phyloP scores from a whole-genome alignment of 108 stramenopile species.

The Fistulifera pelliculosa region DNA sequence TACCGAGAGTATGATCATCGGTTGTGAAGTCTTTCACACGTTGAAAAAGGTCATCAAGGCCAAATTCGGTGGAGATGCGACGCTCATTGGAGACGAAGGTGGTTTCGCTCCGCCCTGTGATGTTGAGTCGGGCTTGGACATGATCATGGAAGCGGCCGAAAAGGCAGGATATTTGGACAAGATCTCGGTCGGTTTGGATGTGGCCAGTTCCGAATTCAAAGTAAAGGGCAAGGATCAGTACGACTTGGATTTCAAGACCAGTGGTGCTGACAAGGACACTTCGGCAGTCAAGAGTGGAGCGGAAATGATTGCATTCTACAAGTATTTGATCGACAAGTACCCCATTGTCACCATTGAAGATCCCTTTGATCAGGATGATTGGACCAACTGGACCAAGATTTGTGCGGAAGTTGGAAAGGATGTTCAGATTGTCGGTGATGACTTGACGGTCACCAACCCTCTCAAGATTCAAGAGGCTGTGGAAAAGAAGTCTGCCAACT shows the following conservation, averaged over 20 bases:
- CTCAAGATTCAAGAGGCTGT: conserved; percentile 90
- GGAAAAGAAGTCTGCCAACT: conserved; percentile 88
- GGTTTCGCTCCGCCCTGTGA: conserved; percentile 98
- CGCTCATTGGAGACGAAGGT: conserved; percentile 90
- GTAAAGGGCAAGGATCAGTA: conserved; percentile 87
- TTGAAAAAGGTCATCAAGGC: conserved; percentile 96
- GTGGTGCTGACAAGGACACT: conserved; percentile 73
- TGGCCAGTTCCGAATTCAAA: conserved; percentile 98
- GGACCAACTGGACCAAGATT: conserved; percentile 95
- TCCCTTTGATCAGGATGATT: conserved; percentile 99
- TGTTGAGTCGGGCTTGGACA: conserved; percentile 86
- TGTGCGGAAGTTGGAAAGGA: conserved; percentile 73
- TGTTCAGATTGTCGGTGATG: conserved; percentile 98
- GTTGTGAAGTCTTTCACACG: conserved; percentile 98
- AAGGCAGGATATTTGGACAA: conserved; percentile 93
- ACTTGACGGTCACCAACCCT: conserved; percentile 98
- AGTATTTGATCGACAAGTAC: conserved; percentile 81
- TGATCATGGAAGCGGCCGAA: conserved; percentile 97
- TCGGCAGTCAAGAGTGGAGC: conserved; percentile 80
- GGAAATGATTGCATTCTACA: conserved; percentile 93
- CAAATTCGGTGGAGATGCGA: conserved; percentile 98
- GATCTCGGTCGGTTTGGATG: conserved; percentile 95
- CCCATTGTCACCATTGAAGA: conserved; percentile 99
- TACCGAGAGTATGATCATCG: conserved; percentile 95
- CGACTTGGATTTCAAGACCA: conserved; percentile 97